Evolutionary conservation across 129 eudicot genomes (phyloP).

Genomic region (Dittrichia graveolens): DNA sequence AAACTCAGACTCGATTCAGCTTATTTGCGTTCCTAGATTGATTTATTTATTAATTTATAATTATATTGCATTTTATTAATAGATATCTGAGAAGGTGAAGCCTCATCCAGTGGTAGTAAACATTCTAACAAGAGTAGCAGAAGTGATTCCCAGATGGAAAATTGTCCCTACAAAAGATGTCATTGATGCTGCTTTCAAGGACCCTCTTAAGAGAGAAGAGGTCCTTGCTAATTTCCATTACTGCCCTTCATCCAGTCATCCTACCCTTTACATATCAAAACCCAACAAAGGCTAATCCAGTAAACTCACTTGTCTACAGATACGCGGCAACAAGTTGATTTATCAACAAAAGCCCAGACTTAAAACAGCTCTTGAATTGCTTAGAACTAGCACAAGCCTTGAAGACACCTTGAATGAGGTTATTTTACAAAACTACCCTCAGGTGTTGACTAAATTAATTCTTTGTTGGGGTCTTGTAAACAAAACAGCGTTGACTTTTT

Average conservation of each 20-base stretch:
- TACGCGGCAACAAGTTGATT: conserved; percentile 81
- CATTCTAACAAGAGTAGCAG: conserved; percentile 68
- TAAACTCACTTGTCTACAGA: conserved; percentile 41
- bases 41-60: neutral
- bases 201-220: conserved; percentile 84
- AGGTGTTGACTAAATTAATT: neutral
- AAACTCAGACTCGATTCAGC: no score
- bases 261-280: neutral
- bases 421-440: neutral
- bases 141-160: conserved; percentile 90
- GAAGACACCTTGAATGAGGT: conserved; percentile 84
- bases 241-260: neutral
- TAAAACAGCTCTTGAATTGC: conserved; percentile 95
- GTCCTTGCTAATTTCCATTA: conserved; percentile 31
- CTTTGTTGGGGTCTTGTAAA: neutral
- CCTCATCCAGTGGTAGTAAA: conserved; percentile 86
- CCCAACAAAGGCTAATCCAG: conserved; percentile 1
- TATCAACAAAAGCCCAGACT: conserved; percentile 89
- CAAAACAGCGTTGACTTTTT: neutral
- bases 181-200: conserved; percentile 90
- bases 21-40: no score
- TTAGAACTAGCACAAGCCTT: conserved; percentile 89
- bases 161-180: conserved; percentile 94
- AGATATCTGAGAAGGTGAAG: conserved; percentile 98
- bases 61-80: neutral